Evolutionary conservation across 352 stramenopile species (phyloP), one percentile per base, ranked within the genome.

Genomic region (Elongisporangium anandrum): DNA sequence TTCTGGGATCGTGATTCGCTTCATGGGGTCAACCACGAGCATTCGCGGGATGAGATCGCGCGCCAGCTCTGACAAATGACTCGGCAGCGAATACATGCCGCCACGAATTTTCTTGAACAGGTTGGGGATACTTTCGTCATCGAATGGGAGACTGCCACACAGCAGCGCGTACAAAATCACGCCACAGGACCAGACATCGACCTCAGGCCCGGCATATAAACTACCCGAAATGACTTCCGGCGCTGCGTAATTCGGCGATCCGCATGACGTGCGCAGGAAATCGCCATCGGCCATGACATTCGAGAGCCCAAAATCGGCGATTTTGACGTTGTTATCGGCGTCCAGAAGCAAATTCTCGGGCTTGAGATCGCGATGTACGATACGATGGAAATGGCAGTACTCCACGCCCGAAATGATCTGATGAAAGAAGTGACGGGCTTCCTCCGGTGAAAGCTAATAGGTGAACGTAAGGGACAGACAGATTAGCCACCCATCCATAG

Each of bases 271-370:
- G 48, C 95, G 87, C 59, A 99, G 79, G 66, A 99, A 99, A 54
- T 99, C 95, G 58, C 98, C 98, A 74, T 99, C 98, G 24, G 95
- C 76, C 88, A 99, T 99, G 51, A 98, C 83, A 74, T 99, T 99
- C 19, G 93, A 98, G 12, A 99, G 85, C 20, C 98, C 98, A 80
- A 99, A 99, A 72, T 99, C 98, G 10, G 97, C 98, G 75, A 99
- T 99, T 74, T 99, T 99, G 68, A 99, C 97, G 72, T 99, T 99
- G 65, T 99, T 97, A 69, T 99, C 97, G 9, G 90, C 92, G 75
- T 99, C 97, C 29, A 99, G 73, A 50, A 99, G 80, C 52, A 99
- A 67, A 72, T 99, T 99, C 56, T 99, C 96, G 4, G 97, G 97
- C 72, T 99, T 99, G 38, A 99, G 80, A 77, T 99, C 97, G 63